Conservation (phyloP, 202 grass and related monocot species). For the Schoenoplectus triqueter region DNA sequence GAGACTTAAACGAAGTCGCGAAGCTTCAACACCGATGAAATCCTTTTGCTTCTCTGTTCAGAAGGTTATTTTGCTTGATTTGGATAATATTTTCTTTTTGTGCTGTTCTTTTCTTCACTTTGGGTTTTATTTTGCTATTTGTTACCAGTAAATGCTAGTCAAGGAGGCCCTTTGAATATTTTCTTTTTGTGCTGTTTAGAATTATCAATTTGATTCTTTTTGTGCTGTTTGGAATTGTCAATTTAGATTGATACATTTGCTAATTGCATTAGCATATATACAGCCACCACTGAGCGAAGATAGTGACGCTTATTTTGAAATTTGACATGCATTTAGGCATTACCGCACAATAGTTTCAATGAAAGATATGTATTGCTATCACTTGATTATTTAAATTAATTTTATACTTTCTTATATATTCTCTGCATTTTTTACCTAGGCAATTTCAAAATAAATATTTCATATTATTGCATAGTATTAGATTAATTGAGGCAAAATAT, state of each 20-base stretch:
- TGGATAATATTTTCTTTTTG: too few species aligned
- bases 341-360: slow-evolving; percentile 49
- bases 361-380: slow-evolving; percentile 65
- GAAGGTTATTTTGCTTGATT: too few species aligned
- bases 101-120: too few species aligned
- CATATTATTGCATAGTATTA: slow-evolving; percentile 8
- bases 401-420: slow-evolving; percentile 19
- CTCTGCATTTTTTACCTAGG: slow-evolving; percentile 22
- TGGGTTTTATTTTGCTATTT: too few species aligned
- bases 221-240: slow-evolving; percentile 77
- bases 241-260: slow-evolving; percentile 80
- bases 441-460: not conserved
- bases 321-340: slow-evolving; percentile 92
- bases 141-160: too few species aligned
- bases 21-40: too few species aligned
- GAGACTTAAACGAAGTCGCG: too few species aligned
- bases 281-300: slow-evolving; percentile 61
- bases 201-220: slow-evolving; percentile 14
- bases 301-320: slow-evolving; percentile 63
- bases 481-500: slow-evolving; percentile 1
- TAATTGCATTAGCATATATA: slow-evolving; percentile 86
- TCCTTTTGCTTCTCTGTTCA: too few species aligned
- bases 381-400: not conserved
- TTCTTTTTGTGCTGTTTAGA: too few species aligned
- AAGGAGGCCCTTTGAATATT: too few species aligned